Evolutionary conservation across 1,284 basidiomycete genomes (phyloP).

Genomic region (Tremellales sp.): DNA sequence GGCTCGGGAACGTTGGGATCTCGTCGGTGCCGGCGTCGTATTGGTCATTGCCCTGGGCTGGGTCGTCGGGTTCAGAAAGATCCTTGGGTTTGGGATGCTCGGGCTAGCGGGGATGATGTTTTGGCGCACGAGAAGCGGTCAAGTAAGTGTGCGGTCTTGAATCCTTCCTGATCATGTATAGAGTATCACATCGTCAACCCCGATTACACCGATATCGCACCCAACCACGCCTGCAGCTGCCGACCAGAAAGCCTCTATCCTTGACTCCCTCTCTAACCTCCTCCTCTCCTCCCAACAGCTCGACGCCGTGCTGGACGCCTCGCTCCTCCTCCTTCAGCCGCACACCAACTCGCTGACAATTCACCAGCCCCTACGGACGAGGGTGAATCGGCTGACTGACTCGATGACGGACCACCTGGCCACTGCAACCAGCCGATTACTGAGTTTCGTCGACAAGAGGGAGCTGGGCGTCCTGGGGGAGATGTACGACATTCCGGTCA

Average conservation of each 20-base stretch:
- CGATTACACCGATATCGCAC: too few species aligned
- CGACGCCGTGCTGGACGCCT: conserved; percentile 22
- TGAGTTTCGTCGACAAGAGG: conserved; percentile 28
- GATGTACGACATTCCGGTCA: conserved; percentile 44
- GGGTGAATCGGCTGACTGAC: conserved; percentile 33
- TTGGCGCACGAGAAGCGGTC: too few species aligned
- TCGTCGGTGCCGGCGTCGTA: conserved; percentile 15
- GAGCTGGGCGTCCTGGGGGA: conserved; percentile 37
- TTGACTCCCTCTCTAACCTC: conserved; percentile 14
- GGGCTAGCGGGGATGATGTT: too few species aligned
- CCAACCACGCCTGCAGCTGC: too few species aligned
- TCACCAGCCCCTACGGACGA: conserved; percentile 29
- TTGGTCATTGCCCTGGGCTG: conserved; percentile 11
- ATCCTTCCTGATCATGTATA: too few species aligned
- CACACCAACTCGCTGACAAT: conserved; percentile 17
- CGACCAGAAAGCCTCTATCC: conserved; percentile 6
- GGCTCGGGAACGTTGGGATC: conserved; percentile 19
- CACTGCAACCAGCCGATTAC: conserved; percentile 30
- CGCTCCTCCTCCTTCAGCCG: conserved; percentile 23
- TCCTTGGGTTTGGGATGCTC: conserved; percentile 1
- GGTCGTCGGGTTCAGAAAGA: conserved; percentile 4
- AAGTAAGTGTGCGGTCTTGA: too few species aligned
- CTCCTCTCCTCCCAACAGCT: conserved; percentile 21
- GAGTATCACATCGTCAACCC: too few species aligned
- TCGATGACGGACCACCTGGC: conserved; percentile 42